Conservation (phyloP, 2,329 filamentous ascomycete genomes). For the Corynespora cassiicola region DNA sequence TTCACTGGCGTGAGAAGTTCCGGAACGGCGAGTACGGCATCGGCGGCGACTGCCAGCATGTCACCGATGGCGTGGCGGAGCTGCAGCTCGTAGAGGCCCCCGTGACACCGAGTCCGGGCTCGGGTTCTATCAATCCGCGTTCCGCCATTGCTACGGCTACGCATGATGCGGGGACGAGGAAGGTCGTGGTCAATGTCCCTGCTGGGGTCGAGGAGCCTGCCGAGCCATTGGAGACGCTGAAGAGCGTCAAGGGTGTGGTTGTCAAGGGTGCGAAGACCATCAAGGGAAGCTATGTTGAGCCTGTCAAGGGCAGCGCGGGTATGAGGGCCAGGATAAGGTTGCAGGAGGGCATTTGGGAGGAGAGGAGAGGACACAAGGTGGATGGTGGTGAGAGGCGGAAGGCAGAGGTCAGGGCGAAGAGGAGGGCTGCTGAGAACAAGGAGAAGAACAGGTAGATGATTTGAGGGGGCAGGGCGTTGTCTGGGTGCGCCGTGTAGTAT, state of each 20-base stretch:
- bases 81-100: slow-evolving; percentile 65
- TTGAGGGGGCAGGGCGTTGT: too few relatives aligned
- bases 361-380: slow-evolving; percentile 85
- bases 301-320: slow-evolving; percentile 66
- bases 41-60: slow-evolving; percentile 80
- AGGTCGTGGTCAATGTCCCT: slow-evolving; percentile 66
- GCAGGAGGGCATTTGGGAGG: slow-evolving; percentile 92
- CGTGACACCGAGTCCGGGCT: slow-evolving; percentile 34
- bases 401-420: slow-evolving; percentile 87
- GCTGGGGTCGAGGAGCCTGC: slow-evolving; percentile 44
- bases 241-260: slow-evolving; percentile 68
- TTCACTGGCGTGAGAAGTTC: slow-evolving; percentile 88
- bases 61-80: slow-evolving; percentile 65
- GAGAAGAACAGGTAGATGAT: slow-evolving; percentile 60
- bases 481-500: too few relatives aligned
- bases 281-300: slow-evolving; percentile 75
- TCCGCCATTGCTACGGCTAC: slow-evolving; percentile 56
- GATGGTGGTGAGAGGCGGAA: slow-evolving; percentile 93
- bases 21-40: slow-evolving; percentile 77
- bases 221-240: slow-evolving; percentile 56
- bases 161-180: slow-evolving; percentile 61
- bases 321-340: slow-evolving; percentile 71
- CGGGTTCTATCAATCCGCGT: slow-evolving; percentile 28
- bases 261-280: slow-evolving; percentile 74
- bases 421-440: slow-evolving; percentile 77